Evolutionary conservation across 805 yeast species (phyloP), one percentile per base, ranked within the genome.

Genomic region (Saturnispora zaruensis): DNA sequence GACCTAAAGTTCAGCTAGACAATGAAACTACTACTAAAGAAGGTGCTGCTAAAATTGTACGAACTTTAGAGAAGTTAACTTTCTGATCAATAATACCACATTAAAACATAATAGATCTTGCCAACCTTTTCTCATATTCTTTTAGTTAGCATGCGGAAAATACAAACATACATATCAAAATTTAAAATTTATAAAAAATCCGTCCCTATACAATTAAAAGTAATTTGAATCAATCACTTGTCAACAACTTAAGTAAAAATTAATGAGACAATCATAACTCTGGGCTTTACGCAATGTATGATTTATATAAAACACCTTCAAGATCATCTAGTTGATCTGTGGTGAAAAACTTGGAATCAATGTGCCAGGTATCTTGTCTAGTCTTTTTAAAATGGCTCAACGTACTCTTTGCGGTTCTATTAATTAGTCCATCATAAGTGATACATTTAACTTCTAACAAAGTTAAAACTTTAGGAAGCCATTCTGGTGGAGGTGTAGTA

Each of bases 361-460:
- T 78, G 59, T 87, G 95, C 99, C 99, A 91, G 0, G 97, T 88
- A 59, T 91, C 99, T 51, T 90, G 95, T 56, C 98, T 77, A 5
- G 87, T 80, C 69, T 89, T 89, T 64, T 90, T 91, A 69, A 93
- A 93, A 54, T 80, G 82, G 55, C 95, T 82, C 46, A 91, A 72
- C 2, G 79, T 76, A 30, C 81, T 82, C 65, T 91, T 91, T 6
- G 96, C 95, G 1, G 95, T 77, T 49, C 82, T 78, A 1, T 96
- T 96, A 26, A 85, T 79, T 48, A 81, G 63, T 6, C 97, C 97
- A 16, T 82, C 82, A 20, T 85, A 76, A 14, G 84, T 79, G 3
- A 83, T 74, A 3, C 88, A 82, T 62, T 81, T 81, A 24, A 76
- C 77, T 0, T 96, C 89, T 51, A 93, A 67, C 1, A 77, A 69